Evolutionary conservation across 768 basidiomycete species (phyloP).

Genomic region (Macrolepiota fuliginosa): DNA sequence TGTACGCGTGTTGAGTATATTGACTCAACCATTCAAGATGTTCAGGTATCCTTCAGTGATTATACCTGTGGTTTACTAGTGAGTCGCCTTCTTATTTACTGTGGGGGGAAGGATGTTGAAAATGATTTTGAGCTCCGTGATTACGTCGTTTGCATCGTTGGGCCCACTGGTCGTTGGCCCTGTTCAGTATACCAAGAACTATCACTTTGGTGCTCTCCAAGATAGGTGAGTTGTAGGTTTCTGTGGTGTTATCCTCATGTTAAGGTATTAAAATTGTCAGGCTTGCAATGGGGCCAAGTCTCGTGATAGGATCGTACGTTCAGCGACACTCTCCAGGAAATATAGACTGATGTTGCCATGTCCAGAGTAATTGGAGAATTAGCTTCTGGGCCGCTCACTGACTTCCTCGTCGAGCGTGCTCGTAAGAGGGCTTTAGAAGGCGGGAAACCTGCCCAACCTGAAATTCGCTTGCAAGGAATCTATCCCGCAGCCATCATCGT

Average conservation of each 20-base stretch:
- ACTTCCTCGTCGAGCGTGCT: conserved; percentile 33
- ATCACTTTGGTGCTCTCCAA: conserved; percentile 29
- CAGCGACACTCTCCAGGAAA: neutral
- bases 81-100: neutral
- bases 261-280: conserved; percentile 15
- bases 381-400: conserved; percentile 33
- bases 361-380: conserved; percentile 25
- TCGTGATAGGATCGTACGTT: conserved; percentile 32
- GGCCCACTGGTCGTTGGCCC: conserved; percentile 26
- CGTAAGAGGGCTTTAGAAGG: conserved; percentile 22
- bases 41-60: neutral
- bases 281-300: conserved; percentile 32
- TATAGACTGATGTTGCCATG: neutral
- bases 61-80: neutral
- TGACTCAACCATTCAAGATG: neutral
- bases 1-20: neutral
- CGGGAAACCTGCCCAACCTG: conserved; percentile 24
- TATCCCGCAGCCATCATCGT: conserved; percentile 36
- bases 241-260: neutral
- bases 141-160: neutral
- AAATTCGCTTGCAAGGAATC: conserved; percentile 33
- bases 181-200: conserved; percentile 4
- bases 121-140: neutral
- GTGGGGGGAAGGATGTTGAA: neutral
- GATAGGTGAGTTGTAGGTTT: conserved; percentile 25